Evolutionary conservation across 768 basidiomycete genomes (phyloP), one percentile per base, ranked within the genome.

Genomic region (Chlorophyllum brunneum): DNA sequence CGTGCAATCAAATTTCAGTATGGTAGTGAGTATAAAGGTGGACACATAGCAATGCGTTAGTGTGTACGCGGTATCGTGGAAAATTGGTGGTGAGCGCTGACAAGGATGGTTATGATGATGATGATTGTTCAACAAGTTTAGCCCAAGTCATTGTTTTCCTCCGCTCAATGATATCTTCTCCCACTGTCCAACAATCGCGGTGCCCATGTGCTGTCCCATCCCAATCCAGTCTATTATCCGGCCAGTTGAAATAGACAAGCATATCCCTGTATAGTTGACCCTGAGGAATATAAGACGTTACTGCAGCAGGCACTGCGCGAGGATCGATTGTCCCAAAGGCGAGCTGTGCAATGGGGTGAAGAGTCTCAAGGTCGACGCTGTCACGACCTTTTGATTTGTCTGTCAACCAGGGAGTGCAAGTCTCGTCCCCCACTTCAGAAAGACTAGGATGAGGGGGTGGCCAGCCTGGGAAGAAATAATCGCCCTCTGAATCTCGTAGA

Each of bases 391-490:
- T 34, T 13, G 41, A 24, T 36, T 43, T 40, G 20, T 31, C 24
- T 43, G 31, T n/a, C n/a, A 36, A 20, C 42, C 41, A 44, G 3
- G 31, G 13, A 8, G 41, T 27, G 33, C n/a, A n/a, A n/a, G n/a
- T n/a, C n/a, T n/a, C n/a, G n/a, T n/a, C n/a, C n/a, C n/a, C n/a
- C n/a, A n/a, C n/a, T n/a, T n/a, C n/a, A 27, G 47, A 48, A 5
- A 27, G 38, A 11, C 27, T 15, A 5, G 29, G 13, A 18, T 50
- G 38, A n/a, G 10, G 20, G 24, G 51, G 51, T 16, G 51, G 51
- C 51, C 51, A 52, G 18, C 41, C 42, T 13, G 51, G 51, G 5
- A 16, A 41, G 23, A 52, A 41, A 20, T 52, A 52, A 29, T 43
- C 23, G 11, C 51, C 51, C 8, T 52, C 51, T 5, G 42, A 52